Percentiles rank a stretch among this genome's conserved stretches.
These are phyloP conservation scores for Rhododendron vialii DNA, from an alignment of 148 eudicot species.

Conservation along the genomic window DNA sequence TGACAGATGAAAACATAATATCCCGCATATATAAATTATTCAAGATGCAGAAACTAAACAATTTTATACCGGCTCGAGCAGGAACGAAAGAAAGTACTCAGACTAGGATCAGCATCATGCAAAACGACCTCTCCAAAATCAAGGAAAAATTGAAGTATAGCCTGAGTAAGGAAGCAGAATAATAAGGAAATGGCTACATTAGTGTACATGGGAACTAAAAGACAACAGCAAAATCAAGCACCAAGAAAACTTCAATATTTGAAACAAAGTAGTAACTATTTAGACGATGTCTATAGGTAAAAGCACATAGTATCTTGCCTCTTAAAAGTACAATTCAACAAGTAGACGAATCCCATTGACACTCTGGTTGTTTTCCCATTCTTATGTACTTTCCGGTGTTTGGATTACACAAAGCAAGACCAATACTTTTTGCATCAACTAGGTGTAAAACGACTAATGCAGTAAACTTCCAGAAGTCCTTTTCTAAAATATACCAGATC, in stretches of 20 bases:
- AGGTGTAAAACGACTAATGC: too few species aligned
- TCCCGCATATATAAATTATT: neutral
- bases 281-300: neutral
- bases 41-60: neutral
- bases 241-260: neutral
- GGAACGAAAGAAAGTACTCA: slow-evolving; percentile 64
- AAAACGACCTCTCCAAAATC: slow-evolving; percentile 87
- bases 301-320: neutral
- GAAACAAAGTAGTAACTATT: neutral
- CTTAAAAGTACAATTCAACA: neutral
- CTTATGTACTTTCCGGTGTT: neutral
- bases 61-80: slow-evolving; percentile 80
- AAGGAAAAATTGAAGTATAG: slow-evolving; percentile 86
- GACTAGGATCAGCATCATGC: slow-evolving; percentile 96
- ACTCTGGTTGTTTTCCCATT: neutral
- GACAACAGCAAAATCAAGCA: neutral
- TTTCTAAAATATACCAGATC: too few species aligned
- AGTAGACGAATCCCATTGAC: neutral
- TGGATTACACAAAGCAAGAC: neutral
- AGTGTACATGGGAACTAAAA: neutral
- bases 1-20: neutral
- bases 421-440: too few species aligned
- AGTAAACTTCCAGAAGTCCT: too few species aligned
- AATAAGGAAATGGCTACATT: slow-evolving; percentile 1
- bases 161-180: slow-evolving; percentile 45